phyloP scores from a whole-genome alignment of 164 flowering plant species.

The Chimonanthus salicifolius region DNA sequence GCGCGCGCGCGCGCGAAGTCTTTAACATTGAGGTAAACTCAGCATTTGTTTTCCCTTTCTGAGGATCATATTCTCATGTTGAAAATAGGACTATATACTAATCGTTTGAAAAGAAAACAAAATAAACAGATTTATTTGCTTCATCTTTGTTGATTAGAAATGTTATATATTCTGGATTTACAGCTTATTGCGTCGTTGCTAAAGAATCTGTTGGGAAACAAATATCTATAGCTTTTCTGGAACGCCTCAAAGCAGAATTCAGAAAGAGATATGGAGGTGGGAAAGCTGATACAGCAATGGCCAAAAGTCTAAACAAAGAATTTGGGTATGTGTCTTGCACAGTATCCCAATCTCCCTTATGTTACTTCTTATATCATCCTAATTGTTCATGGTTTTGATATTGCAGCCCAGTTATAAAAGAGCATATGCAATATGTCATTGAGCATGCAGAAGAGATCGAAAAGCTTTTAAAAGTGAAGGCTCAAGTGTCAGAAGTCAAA shows the following conservation, averaged over 20 bases:
- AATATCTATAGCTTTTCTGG: constrained; percentile 77
- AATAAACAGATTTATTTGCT: neutral
- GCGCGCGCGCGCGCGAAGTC: too few relatives aligned
- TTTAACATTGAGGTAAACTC: too few relatives aligned
- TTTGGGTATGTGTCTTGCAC: constrained; percentile 56
- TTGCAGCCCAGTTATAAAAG: constrained; percentile 75
- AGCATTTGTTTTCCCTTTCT: too few relatives aligned
- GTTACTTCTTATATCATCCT: neutral
- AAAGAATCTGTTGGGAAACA: constrained; percentile 79
- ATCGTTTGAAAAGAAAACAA: neutral
- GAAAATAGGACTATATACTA: too few relatives aligned
- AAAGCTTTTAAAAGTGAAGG: constrained; percentile 78
- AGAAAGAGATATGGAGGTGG: constrained; percentile 87
- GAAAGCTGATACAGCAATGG: constrained; percentile 81
- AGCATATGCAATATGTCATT: constrained; percentile 80
- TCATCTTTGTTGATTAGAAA: neutral
- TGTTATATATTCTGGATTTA: constrained; percentile 12
- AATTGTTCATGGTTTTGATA: neutral
- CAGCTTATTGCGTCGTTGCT: constrained; percentile 96
- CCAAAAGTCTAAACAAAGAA: constrained; percentile 90
- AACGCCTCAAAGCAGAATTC: constrained; percentile 75
- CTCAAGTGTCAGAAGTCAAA: constrained; percentile 89
- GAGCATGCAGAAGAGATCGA: constrained; percentile 92
- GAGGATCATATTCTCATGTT: too few relatives aligned
- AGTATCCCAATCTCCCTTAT: neutral